Evolutionary conservation across 768 basidiomycete genomes (phyloP).

Genomic region (Leccinum disarticulatum): DNA sequence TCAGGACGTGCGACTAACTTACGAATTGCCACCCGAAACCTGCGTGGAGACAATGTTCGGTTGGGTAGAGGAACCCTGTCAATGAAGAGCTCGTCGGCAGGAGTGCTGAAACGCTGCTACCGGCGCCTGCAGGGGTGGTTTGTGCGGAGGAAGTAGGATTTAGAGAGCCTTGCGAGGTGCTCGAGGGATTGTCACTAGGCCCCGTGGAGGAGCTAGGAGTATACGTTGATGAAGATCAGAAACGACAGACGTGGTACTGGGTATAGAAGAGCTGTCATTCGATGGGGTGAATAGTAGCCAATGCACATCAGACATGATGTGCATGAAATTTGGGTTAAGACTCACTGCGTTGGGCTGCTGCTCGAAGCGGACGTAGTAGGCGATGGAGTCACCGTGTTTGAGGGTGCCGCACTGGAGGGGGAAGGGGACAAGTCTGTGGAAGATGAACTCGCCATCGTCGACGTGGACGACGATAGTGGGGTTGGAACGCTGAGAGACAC

Average conservation of each 20-base stretch:
- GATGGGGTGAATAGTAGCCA: not conserved
- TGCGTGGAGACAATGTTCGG: constrained; percentile 50
- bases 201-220: not conserved
- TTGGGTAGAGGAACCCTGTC: constrained; percentile 44
- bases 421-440: not conserved
- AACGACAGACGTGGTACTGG: not conserved
- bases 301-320: not conserved
- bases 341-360: constrained; percentile 4
- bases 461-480: not conserved
- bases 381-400: not conserved
- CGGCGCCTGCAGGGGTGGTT: constrained; percentile 38
- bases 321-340: not conserved
- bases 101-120: constrained; percentile 41
- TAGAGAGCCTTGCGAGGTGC: not conserved
- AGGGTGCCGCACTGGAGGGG: not conserved
- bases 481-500: not conserved
- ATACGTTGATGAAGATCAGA: constrained; percentile 1
- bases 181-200: not conserved
- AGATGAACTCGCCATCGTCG: not conserved
- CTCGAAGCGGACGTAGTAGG: not conserved
- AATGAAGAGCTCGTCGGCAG: constrained; percentile 38
- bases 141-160: constrained; percentile 18
- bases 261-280: not conserved
- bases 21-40: constrained; percentile 22
- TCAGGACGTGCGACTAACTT: constrained; percentile 14